Evolutionary conservation across 208 protist genomes (phyloP), one percentile per base, ranked within the genome.

Genomic region (Herpetomonas tarakana): DNA sequence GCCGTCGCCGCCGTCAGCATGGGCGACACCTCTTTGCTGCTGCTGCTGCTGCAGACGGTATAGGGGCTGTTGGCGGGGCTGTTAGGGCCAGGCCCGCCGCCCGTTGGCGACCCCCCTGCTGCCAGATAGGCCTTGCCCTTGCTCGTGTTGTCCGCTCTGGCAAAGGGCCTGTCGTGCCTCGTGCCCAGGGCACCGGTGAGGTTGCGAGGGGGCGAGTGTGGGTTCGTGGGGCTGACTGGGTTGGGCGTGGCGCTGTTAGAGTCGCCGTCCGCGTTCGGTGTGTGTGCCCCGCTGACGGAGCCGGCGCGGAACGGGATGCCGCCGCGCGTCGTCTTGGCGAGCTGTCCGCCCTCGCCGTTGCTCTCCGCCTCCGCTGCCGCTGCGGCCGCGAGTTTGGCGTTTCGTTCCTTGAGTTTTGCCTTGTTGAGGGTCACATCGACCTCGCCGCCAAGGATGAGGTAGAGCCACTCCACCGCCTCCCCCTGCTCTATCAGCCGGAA

Each of bases 401-500:
- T 62, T 41, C 35, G 14, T 35, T 49, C 44, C 19, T 6, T 4
- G 11, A 49, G 19, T 16, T 19, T 6, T 18, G 38, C 52, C 29
- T 47, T 45, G 12, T 52, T 31, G 14, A 38, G 64, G 25, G 69
- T 72, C 64, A 81, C 64, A 47, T 58, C 62, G 16, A 91, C 75
- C 1, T 64, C 74, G 27, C 89, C 89, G 14, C 74, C 76, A 52
- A 95, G 73, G 26, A 95, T 71, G 11, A 95, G 57, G 71, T 87
- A 87, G 57, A 95, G 70, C 83, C 85, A 92, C 63, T 92, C 76
- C 39, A 91, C 78, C 6, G 67, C 58, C 16, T 66, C 58, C 11
- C 81, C 76, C 24, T 74, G 68, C 38, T 74, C 52, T 24, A 72
- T 60, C 18, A 95, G 62, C 7, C 68, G 58, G 30, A 59, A 58